Evolutionary conservation across 331 rosid species (phyloP), one percentile per base, ranked within the genome.

Genomic region (Acacia pycnantha): DNA sequence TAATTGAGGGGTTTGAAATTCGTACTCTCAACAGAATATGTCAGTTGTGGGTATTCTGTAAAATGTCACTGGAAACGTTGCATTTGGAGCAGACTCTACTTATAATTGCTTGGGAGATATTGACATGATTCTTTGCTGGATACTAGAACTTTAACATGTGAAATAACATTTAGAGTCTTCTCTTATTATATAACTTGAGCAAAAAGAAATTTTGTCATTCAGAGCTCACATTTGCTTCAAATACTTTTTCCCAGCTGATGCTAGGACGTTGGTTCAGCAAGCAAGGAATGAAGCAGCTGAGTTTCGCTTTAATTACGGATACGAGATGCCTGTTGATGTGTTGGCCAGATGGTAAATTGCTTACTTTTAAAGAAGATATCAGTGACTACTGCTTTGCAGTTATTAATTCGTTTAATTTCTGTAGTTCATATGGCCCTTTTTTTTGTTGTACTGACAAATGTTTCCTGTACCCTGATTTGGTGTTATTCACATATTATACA

Each of bases 201-300:
- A 35, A 47, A 68, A 35, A 18, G 64, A 75, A 0, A 26, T 56
- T 44, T 53, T 76, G 35, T 14, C 56, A 46, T 31, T 54, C 18
- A 19, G 75, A 68, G 62, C 40, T 77, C 66, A 84, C 51, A 4
- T 70, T 74, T 80, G 56, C 79, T 59, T 89, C 72, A 29, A 35
- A 59, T 79, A 37, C 82, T 48, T 67, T 44, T 79, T 87, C 86
- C 58, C 97, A 94, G 99, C 99, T 85, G 97, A 96, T 89, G 98
- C 99, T 27, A 94, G 97, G 84, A 92, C 98, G 83, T 86, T 96
- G 73, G 99, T 96, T 73, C 96, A 90, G 59, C 98, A 96, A 87
- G 99, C 99, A 76, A 94, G 99, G 86, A 94, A 94, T 79, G 98
- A 96, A 89, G 99, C 99, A 19, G 99, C 99, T 29, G 98, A 96